Base-by-base conservation (phyloP, 805 yeast species). In the Pichia phayaonensis region DNA sequence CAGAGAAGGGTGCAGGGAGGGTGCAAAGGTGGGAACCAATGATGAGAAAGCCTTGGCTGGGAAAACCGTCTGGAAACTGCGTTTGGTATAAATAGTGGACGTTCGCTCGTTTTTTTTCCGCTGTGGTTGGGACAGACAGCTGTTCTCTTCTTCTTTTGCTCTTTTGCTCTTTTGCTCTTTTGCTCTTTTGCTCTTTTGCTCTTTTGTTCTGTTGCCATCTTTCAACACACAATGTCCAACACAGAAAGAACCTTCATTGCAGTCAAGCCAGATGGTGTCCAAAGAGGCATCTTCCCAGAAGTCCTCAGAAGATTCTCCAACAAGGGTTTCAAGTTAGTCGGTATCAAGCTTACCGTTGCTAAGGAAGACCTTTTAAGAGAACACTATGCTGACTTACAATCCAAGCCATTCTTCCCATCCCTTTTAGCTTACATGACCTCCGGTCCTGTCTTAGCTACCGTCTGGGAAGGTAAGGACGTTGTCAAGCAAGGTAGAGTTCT, bases 401-500 rank as follows among this genome's bases (percentile, higher is more conserved):
- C 81, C 68, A 94, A 94, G 82, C 95, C 98, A 67, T 94, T 94
- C 81, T 94, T 90, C 92, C 97, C 98, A 71, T 87, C 95, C 59
- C 81, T 94, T 74, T 81, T 88, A 70, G 79, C 89, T 60, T 90
- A 90, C 88, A 95, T 94, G 99, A 78, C 80, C 71, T 89, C 97
- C 61, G 99, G 99, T 65, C 99, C 99, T 71, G 86, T 94, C 64
- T 83, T 92, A 66, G 99, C 99, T 65, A 94, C 97, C 72, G 97
- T 90, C 65, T 94, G 99, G 99, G 98, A 94, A 77, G 99, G 99
- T 76, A 94, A 90, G 80, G 97, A 94, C 69, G 99, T 83, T 72
- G 99, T 94, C 74, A 90, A 92, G 80, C 96, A 88, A 74, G 99
- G 99, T 73, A 86, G 99, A 79, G 84, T 80, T 66, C 84, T 94